A percentile compares a stretch with the other conserved stretches of the same genome.
Evolutionary conservation across 139 green algal genomes (phyloP).

Genomic region (Chlamydomonas applanata): DNA sequence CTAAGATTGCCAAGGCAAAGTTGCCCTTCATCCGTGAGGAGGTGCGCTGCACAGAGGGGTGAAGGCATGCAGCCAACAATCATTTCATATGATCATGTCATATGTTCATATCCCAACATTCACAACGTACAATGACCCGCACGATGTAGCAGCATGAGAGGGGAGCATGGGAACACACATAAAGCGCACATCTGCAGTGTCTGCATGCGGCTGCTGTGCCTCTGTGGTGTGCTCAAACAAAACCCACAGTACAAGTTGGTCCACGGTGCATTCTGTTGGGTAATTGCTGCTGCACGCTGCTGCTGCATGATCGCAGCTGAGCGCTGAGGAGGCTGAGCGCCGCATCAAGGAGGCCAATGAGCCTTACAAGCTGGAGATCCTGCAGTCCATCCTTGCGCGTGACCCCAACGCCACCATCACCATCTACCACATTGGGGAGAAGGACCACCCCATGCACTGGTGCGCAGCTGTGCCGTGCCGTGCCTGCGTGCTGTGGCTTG

Average conservation of each 20-base stretch:
- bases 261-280: not conserved
- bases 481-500: no score
- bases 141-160: no score
- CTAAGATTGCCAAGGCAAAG: slow-evolving; percentile 71
- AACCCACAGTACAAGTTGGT: not conserved
- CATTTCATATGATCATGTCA: no score
- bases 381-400: slow-evolving; percentile 77
- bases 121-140: no score
- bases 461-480: no score
- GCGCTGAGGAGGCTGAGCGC: slow-evolving; percentile 68
- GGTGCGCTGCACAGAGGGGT: slow-evolving; percentile 31
- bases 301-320: slow-evolving; percentile 50
- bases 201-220: not conserved
- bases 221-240: not conserved
- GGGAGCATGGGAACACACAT: not conserved
- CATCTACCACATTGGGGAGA: slow-evolving; percentile 95
- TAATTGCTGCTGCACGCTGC: not conserved
- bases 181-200: not conserved
- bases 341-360: slow-evolving; percentile 84
- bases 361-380: slow-evolving; percentile 97
- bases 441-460: slow-evolving; percentile 57
- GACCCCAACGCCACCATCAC: slow-evolving; percentile 87
- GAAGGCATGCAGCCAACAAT: not conserved
- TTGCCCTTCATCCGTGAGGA: slow-evolving; percentile 86
- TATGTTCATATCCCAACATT: no score